Conservation (phyloP, 2,329 filamentous ascomycete genomes). For the Aspergillus ruber region DNA sequence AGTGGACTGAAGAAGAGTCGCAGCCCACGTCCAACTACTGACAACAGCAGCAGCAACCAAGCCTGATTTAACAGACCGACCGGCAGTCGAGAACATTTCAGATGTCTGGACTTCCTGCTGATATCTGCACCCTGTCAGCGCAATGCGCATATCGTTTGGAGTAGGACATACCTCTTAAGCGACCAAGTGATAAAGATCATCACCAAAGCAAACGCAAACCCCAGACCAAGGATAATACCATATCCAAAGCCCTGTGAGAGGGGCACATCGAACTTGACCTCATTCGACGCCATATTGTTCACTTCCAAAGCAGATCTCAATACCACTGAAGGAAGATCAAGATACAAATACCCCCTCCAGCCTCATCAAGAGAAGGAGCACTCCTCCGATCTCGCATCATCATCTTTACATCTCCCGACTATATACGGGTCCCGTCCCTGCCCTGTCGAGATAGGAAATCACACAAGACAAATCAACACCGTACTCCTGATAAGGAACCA, state of each 20-base stretch:
- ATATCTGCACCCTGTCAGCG: conserved; percentile 39
- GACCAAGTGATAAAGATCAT: conserved; percentile 70
- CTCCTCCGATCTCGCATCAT: background rate
- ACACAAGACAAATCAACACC: no score
- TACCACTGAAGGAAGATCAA: background rate
- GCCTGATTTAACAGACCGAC: conserved; percentile 80
- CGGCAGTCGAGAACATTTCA: conserved; percentile 87
- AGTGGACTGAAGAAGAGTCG: conserved; percentile 70
- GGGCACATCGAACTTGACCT: conserved; percentile 25
- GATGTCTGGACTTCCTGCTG: conserved; percentile 74
- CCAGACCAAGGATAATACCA: conserved; percentile 69
- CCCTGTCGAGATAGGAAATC: no score
- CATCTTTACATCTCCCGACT: background rate
- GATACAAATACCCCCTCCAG: background rate
- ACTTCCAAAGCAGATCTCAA: no score
- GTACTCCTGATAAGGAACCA: no score
- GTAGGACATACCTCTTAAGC: conserved; percentile 48
- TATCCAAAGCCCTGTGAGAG: conserved; percentile 62
- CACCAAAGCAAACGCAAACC: conserved; percentile 66
- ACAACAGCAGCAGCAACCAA: conserved; percentile 86
- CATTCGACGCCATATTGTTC: conserved; percentile 17
- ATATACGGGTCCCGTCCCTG: background rate
- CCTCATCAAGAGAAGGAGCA: background rate
- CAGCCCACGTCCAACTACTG: conserved; percentile 89
- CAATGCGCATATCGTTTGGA: background rate